Evolutionary conservation across 371 early-diverging fungal species (phyloP), one percentile per base, ranked within the genome.

Genomic region (Coemansia sp.): DNA sequence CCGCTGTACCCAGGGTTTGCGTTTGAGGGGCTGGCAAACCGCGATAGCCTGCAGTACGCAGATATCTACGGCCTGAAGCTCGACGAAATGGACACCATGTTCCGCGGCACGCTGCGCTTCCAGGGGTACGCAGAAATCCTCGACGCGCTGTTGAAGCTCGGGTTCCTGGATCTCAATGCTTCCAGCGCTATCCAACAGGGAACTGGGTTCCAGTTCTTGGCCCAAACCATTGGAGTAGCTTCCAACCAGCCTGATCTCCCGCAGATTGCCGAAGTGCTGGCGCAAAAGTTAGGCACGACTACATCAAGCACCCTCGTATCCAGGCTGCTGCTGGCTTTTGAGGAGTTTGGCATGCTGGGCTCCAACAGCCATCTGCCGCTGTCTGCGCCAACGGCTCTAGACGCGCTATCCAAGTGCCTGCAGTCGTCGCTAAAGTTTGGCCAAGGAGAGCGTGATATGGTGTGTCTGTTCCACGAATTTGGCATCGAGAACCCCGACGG

Each of bases 21-120:
- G 5, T 86, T 92, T 62, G 90, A 89, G 50, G 90, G 89, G 34
- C 91, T 95, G 76, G 91, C 97, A 34, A 99, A 99, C 88, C 91
- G 99, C 64, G 97, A 99, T 77, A 97, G 97, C 14, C 85, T 93
- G 36, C 88, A 90, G 48, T 99, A 97, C 68, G 89, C 87, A 63
- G 88, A 91, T 72, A 87, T 91, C 31, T 99, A 99, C 81, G 81
- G 89, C 63, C 49, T 74, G 30, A 32, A 74, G 35, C 67, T 73
- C 3, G 52, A 93, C 7, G 90, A 92, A 63, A 89, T 93, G 57
- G 81, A 90, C 52, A 93, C 93, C 14, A 88, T 96, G 67, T 84
- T 98, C 62, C 89, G 98, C 62, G 98, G 98, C 50, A 94, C 96
- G 8, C 80, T 98, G 35, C 84, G 98, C 58, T 98, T 92, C 79